Evolutionary conservation across 2,329 filamentous ascomycete species (phyloP).

Genomic region (Colletotrichum horii): DNA sequence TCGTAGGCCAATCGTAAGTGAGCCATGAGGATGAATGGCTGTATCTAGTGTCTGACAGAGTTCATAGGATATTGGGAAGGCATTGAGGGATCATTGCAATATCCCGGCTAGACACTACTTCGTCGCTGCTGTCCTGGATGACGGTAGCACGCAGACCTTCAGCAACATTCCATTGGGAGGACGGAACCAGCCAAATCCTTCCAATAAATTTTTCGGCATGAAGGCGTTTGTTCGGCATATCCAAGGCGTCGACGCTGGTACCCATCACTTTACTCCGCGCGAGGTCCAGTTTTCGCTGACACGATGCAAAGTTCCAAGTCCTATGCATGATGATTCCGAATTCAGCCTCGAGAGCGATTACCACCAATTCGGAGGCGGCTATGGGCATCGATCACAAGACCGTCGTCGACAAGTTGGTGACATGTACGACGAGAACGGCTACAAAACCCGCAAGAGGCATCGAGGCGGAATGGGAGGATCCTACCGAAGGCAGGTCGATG

Average conservation of each 20-base stretch:
- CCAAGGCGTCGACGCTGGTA: slow-evolving; percentile 43
- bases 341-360: slow-evolving; percentile 22
- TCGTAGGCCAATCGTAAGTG: slow-evolving; percentile 21
- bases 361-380: slow-evolving; percentile 23
- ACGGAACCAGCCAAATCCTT: slow-evolving; percentile 39
- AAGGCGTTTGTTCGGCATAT: slow-evolving; percentile 44
- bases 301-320: slow-evolving; percentile 31
- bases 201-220: slow-evolving; percentile 52
- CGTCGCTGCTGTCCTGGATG: slow-evolving; percentile 54
- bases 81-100: slow-evolving; percentile 55
- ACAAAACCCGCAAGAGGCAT: slow-evolving; percentile 42
- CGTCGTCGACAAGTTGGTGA: slow-evolving; percentile 28
- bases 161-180: slow-evolving; percentile 43
- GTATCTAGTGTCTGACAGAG: neutral
- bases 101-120: slow-evolving; percentile 59
- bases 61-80: slow-evolving; percentile 53
- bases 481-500: slow-evolving; percentile 40
- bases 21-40: neutral
- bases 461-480: slow-evolving; percentile 24
- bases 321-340: slow-evolving; percentile 35
- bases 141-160: slow-evolving; percentile 42
- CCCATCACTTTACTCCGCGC: slow-evolving; percentile 10
- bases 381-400: slow-evolving; percentile 29
- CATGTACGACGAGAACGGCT: slow-evolving; percentile 29
- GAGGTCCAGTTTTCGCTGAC: neutral